A percentile compares a stretch with the other conserved stretches of the same genome.
phyloP scores from a whole-genome alignment of 495 filamentous ascomycete species.

The Haplographium delicatum region DNA sequence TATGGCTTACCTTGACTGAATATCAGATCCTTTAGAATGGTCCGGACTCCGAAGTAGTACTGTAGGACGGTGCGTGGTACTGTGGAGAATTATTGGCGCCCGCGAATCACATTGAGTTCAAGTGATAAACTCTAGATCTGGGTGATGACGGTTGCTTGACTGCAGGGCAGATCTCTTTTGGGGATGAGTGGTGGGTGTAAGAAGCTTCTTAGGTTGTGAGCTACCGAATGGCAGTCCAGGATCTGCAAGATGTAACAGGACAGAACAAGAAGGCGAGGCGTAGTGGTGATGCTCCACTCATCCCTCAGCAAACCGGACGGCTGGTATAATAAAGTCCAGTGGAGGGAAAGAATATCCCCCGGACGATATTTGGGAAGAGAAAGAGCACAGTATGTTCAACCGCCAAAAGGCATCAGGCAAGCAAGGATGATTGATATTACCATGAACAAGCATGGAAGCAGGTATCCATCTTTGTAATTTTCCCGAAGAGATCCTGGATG shows the following conservation, averaged over 20 bases:
- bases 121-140: constrained; percentile 14
- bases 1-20: constrained; percentile 12
- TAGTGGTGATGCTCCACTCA: constrained; percentile 9
- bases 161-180: constrained; percentile 17
- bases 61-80: constrained; percentile 2
- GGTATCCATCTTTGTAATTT: constrained; percentile 12
- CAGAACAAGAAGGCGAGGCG: constrained; percentile 1
- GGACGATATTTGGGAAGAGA: constrained; percentile 2
- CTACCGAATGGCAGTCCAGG: constrained; percentile 12
- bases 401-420: neutral
- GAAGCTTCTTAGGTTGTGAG: constrained; percentile 8
- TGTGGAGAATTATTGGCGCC: constrained; percentile 17
- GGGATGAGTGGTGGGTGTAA: constrained; percentile 6
- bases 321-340: neutral
- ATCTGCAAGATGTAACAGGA: constrained; percentile 14
- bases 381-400: constrained; percentile 16
- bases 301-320: constrained; percentile 2
- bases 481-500: constrained; percentile 5
- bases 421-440: constrained; percentile 12
- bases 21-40: constrained; percentile 13
- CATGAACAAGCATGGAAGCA: constrained; percentile 10
- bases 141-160: constrained; percentile 5
- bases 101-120: constrained; percentile 19
- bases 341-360: neutral
- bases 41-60: constrained; percentile 3